Percentiles rank a stretch among this genome's conserved stretches.
Conservation (phyloP, 352 stramenopile genomes). For the Globisporangium lucens region DNA sequence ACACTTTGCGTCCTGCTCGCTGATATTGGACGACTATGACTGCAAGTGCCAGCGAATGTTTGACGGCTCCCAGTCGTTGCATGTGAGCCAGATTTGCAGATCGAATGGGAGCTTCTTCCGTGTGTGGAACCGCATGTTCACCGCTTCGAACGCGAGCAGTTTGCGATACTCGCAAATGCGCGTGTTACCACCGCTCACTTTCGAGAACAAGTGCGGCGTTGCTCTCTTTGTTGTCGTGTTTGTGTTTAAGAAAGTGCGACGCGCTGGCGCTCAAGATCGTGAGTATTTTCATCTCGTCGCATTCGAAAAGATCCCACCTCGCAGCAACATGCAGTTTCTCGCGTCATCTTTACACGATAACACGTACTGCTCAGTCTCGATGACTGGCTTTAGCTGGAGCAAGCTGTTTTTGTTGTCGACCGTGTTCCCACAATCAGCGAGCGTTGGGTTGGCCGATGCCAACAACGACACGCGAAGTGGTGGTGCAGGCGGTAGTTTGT, state of each 20-base stretch:
- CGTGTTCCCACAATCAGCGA: slow-evolving; percentile 19
- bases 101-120: slow-evolving; percentile 74
- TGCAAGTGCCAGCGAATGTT: slow-evolving; percentile 82
- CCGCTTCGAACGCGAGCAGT: slow-evolving; percentile 58
- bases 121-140: slow-evolving; percentile 58
- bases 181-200: slow-evolving; percentile 56
- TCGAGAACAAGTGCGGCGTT: slow-evolving; percentile 81
- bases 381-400: slow-evolving; percentile 79
- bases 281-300: slow-evolving; percentile 76
- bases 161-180: slow-evolving; percentile 69
- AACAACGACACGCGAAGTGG: slow-evolving; percentile 9
- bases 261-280: slow-evolving; percentile 49
- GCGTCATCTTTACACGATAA: slow-evolving; percentile 69
- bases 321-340: slow-evolving; percentile 51
- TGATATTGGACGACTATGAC: slow-evolving; percentile 67
- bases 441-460: slow-evolving; percentile 6
- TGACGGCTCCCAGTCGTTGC: slow-evolving; percentile 64
- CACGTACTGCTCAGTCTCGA: slow-evolving; percentile 74
- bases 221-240: slow-evolving; percentile 67
- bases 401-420: slow-evolving; percentile 60
- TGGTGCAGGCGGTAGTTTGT: neutral
- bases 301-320: slow-evolving; percentile 53
- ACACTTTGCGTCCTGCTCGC: slow-evolving; percentile 59
- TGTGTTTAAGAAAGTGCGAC: slow-evolving; percentile 75
- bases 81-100: slow-evolving; percentile 65